These are phyloP conservation scores for Fraxinus baroniana DNA, from an alignment of 305 asterid species.

Conservation along the genomic window DNA sequence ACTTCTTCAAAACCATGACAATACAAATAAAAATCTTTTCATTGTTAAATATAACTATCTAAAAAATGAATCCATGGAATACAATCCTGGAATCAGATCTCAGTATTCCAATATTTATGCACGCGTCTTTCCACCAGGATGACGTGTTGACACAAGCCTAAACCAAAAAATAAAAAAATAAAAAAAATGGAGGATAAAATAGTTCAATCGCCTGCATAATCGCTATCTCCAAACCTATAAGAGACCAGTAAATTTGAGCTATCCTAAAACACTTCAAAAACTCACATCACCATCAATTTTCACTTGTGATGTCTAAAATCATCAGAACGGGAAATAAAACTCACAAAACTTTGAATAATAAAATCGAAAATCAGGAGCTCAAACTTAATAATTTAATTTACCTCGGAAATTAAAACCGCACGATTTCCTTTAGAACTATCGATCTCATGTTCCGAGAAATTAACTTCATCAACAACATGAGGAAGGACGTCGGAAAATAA, in stretches of 20 bases:
- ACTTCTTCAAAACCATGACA: neutral
- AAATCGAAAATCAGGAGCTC: conserved; percentile 5
- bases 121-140: conserved; percentile 2
- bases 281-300: conserved; percentile 21
- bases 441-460: conserved; percentile 29
- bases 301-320: conserved; percentile 11
- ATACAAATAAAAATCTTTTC: neutral
- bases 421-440: conserved; percentile 23
- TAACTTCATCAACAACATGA: conserved; percentile 34
- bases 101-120: neutral
- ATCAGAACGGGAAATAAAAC: neutral
- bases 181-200: neutral
- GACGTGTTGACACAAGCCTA: neutral
- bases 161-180: neutral
- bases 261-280: conserved; percentile 2
- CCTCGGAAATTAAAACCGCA: conserved; percentile 38
- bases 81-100: conserved; percentile 22
- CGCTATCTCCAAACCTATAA: conserved; percentile 12
- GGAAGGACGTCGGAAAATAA: conserved; percentile 78
- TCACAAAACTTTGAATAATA: neutral
- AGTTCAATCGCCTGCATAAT: conserved; percentile 12
- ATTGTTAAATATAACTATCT: conserved; percentile 16
- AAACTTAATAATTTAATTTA: conserved; percentile 24
- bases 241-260: neutral
- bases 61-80: conserved; percentile 17